Base-by-base conservation (phyloP, 306 rosid species). In the Parietaria judaica region DNA sequence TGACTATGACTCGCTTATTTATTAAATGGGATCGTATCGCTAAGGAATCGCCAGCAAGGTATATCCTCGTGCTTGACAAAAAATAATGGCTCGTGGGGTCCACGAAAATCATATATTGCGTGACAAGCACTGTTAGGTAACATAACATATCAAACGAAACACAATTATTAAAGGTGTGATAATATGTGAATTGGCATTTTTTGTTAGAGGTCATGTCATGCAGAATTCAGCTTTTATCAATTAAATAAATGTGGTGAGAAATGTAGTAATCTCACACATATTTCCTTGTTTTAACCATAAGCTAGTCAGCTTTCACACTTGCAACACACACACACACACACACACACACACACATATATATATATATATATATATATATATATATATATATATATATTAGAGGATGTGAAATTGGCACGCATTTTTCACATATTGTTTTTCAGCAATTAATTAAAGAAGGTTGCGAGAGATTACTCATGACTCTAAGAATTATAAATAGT, bases 131-230 rank as follows among this genome's bases (percentile, higher is more conserved):
- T 61, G 55, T 60, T 60, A 58, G 41, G 74, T 66, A 52, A 61
- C 54, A 39, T 64, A 61, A 13, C 34, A 48, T 49, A 49, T n/a
- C 14, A 49, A 23, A 23, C 4, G n/a, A 72, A 70, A 58, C 71
- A 44, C 70, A 79, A 76, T 79, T 36, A 74, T 75, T 72, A 65
- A 77, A 77, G 69, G 66, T 59, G 15, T 77, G 37, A 66, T 68
- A 60, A 62, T 35, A 64, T 67, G 61, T 67, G 51, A 43, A 60
- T 36, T 12, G 60, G 35, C 60, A 13, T 54, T 54, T 54, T 54
- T 54, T 34, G 34, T 54, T 54, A 3, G 11, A 9, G 38, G 37
- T 54, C 38, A 54, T 61, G 23, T 61, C 66, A 61, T 4, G 3
- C 41, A 47, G 48, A 47, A 31, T 3, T 11, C 10, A 14, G 8